phyloP scores from a whole-genome alignment of 2,329 filamentous ascomycete genomes.

The Colletotrichum caudatum region DNA sequence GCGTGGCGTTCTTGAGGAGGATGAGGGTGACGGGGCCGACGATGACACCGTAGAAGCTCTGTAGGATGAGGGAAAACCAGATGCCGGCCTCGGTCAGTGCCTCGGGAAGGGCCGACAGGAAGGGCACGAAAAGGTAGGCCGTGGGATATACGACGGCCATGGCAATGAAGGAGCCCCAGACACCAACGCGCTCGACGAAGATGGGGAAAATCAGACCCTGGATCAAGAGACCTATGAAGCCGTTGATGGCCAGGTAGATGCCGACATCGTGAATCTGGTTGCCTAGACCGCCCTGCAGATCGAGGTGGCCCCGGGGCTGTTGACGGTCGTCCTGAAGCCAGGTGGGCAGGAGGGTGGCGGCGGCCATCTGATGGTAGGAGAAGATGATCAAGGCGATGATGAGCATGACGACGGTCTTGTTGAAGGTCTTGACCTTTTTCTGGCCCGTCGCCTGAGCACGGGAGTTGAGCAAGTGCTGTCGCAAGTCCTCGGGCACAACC shows the following conservation, averaged over 20 bases:
- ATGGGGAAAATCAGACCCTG: slow-evolving; percentile 78
- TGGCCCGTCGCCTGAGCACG: slow-evolving; percentile 18
- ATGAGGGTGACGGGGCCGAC: slow-evolving; percentile 77
- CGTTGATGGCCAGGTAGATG: slow-evolving; percentile 76
- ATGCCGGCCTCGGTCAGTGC: slow-evolving; percentile 69
- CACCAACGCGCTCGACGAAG: slow-evolving; percentile 71
- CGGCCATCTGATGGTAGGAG: slow-evolving; percentile 61
- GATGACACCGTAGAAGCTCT: slow-evolving; percentile 76
- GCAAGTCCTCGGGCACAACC: slow-evolving; percentile 45
- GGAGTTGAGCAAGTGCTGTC: slow-evolving; percentile 19
- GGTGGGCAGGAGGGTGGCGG: slow-evolving; percentile 56
- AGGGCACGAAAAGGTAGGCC: slow-evolving; percentile 77
- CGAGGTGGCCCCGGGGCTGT: slow-evolving; percentile 48
- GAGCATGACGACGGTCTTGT: slow-evolving; percentile 56
- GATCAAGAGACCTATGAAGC: slow-evolving; percentile 77
- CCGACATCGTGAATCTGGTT: slow-evolving; percentile 74
- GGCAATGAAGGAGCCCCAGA: slow-evolving; percentile 75
- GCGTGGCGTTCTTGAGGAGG: slow-evolving; percentile 78
- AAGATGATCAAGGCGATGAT: slow-evolving; percentile 55
- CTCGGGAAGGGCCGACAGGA: slow-evolving; percentile 69
- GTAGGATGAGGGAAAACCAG: slow-evolving; percentile 73
- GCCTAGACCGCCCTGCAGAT: slow-evolving; percentile 72
- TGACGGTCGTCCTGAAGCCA: slow-evolving; percentile 56
- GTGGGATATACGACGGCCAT: slow-evolving; percentile 75
- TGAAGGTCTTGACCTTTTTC: slow-evolving; percentile 49